A percentile compares a stretch with the other conserved stretches of the same genome.
phyloP scores from a whole-genome alignment of 1,284 basidiomycete species.

The Filobasidium uniguttulatum region DNA sequence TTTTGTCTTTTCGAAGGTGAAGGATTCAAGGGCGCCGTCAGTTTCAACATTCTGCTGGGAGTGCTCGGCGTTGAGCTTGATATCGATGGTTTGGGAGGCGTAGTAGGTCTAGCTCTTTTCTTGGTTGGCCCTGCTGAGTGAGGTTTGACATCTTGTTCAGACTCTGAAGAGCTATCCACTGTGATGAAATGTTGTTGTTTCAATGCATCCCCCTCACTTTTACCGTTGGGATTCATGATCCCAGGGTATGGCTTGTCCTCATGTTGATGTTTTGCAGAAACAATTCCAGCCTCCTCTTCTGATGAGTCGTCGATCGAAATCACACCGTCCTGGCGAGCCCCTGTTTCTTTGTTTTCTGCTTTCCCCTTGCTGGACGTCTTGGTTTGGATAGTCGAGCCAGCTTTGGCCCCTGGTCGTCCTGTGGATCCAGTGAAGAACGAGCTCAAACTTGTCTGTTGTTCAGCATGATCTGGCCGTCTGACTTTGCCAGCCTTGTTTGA shows the following conservation, averaged over 20 bases:
- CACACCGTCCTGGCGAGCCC: neutral
- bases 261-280: neutral
- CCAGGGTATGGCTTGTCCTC: no score
- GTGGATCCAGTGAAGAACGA: constrained; percentile 4
- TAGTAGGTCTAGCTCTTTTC: neutral
- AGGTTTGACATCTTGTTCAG: neutral
- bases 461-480: no score
- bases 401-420: neutral
- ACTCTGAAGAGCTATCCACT: neutral
- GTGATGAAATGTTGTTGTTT: neutral
- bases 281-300: neutral
- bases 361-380: neutral
- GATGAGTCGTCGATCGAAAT: neutral
- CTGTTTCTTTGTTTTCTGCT: neutral
- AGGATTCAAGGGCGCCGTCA: neutral
- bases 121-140: neutral
- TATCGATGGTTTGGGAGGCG: neutral
- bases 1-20: neutral
- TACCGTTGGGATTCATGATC: neutral
- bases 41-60: neutral
- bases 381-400: neutral
- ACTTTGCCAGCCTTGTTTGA: neutral
- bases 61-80: neutral
- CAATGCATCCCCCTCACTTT: neutral
- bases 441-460: constrained; percentile 5